phyloP scores from a whole-genome alignment of 352 stramenopile species.

The Phytopythium helicoides region DNA sequence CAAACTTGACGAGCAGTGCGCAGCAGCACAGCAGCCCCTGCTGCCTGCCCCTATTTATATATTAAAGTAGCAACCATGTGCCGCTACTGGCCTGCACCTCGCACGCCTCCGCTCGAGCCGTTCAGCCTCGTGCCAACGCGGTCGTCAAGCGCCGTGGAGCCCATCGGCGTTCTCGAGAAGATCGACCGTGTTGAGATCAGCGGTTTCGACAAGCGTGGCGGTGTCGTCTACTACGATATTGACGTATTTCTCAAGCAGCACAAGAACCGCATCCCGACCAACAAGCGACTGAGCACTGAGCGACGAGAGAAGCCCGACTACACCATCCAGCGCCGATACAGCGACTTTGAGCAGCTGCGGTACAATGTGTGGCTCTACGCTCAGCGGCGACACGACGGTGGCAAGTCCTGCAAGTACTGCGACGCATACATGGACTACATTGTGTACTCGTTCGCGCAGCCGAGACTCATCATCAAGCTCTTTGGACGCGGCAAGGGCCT shows the following conservation, averaged over 20 bases:
- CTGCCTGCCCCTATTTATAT: conserved; percentile 6
- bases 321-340: conserved; percentile 26
- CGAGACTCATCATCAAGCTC: conserved; percentile 31
- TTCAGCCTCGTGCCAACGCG: conserved; percentile 33
- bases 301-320: conserved; percentile 22
- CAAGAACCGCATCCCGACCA: conserved; percentile 21
- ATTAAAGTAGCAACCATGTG: conserved; percentile 12
- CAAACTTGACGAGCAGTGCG: neutral
- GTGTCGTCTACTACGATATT: conserved; percentile 45
- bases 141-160: conserved; percentile 30
- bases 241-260: conserved; percentile 49
- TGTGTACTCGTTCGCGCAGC: conserved; percentile 33
- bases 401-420: conserved; percentile 26
- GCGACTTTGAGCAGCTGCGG: conserved; percentile 28
- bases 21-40: neutral
- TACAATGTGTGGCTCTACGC: conserved; percentile 27
- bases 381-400: conserved; percentile 14
- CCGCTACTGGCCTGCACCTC: conserved; percentile 24
- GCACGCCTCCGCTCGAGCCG: conserved; percentile 33
- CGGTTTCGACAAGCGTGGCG: conserved; percentile 31
- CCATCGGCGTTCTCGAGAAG: conserved; percentile 31
- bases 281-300: conserved; percentile 10
- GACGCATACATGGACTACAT: conserved; percentile 41
- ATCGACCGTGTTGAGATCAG: conserved; percentile 48
- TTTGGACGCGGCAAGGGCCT: conserved; percentile 23